A percentile compares a stretch with the other conserved stretches of the same genome.
Conservation (phyloP, 352 stramenopile genomes). For the Pythium aristosporum region DNA sequence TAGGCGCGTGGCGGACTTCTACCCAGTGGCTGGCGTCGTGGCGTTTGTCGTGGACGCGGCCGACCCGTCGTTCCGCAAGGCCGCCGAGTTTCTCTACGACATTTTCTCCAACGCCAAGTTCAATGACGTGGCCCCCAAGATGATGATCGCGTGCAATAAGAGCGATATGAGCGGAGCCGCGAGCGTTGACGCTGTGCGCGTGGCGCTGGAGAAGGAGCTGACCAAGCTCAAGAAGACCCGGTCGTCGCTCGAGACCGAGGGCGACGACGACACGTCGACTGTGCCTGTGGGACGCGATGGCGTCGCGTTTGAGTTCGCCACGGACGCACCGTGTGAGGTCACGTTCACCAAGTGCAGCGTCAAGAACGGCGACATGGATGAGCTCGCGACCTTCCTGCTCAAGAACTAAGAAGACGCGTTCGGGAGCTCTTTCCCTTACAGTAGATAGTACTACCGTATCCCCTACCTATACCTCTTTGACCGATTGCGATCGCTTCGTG, state of each 20-base stretch:
- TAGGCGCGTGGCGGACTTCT: conserved; percentile 73
- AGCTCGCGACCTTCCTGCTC: conserved; percentile 71
- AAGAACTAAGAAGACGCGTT: conserved; percentile 42
- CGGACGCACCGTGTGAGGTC: conserved; percentile 80
- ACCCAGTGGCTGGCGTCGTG: conserved; percentile 63
- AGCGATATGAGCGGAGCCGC: conserved; percentile 50
- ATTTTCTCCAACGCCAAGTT: conserved; percentile 85
- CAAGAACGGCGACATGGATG: conserved; percentile 59
- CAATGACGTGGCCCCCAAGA: conserved; percentile 64
- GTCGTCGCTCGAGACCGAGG: conserved; percentile 82
- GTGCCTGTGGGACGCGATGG: conserved; percentile 80
- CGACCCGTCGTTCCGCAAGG: conserved; percentile 71
- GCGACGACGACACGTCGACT: conserved; percentile 59
- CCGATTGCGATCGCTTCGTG: background rate
- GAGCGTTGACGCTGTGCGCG: conserved; percentile 49
- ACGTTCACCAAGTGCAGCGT: conserved; percentile 71
- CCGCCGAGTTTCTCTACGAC: conserved; percentile 86
- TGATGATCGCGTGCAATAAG: conserved; percentile 87
- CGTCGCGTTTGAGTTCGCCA: conserved; percentile 70
- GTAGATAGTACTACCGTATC: background rate
- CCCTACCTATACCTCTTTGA: background rate
- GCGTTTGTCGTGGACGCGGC: conserved; percentile 78
- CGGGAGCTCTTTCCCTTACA: background rate
- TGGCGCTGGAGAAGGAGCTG: conserved; percentile 76
- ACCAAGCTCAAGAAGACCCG: conserved; percentile 86